Percentiles rank a stretch among this genome's conserved stretches.
phyloP scores from a whole-genome alignment of 495 filamentous ascomycete genomes.

The Penicillium verhagenii region DNA sequence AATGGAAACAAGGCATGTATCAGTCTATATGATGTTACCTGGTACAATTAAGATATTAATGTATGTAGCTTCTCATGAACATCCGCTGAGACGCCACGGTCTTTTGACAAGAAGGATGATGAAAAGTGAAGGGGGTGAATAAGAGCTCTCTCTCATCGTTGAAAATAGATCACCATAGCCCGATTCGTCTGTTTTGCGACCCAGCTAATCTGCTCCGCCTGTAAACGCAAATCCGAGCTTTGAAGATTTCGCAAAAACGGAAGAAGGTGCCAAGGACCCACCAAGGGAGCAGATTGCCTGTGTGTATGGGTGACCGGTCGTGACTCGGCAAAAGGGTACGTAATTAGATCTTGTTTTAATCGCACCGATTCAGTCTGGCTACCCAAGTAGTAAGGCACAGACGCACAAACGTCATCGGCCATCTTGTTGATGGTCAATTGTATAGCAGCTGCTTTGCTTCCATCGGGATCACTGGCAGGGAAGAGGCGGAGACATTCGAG shows the following conservation, averaged over 20 bases:
- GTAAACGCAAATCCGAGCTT: constrained; percentile 19
- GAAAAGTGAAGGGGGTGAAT: neutral
- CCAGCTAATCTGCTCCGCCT: constrained; percentile 30
- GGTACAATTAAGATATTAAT: too few species aligned
- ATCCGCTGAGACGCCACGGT: too few species aligned
- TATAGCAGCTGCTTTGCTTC: neutral
- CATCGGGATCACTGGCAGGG: constrained; percentile 8
- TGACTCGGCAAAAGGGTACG: constrained; percentile 36
- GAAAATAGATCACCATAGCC: constrained; percentile 33
- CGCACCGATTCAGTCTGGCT: constrained; percentile 33
- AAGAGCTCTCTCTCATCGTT: neutral
- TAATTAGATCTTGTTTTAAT: constrained; percentile 29
- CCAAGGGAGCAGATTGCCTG: constrained; percentile 30
- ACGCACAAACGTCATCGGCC: constrained; percentile 40
- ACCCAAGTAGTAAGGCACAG: constrained; percentile 42
- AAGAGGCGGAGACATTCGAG: constrained; percentile 29
- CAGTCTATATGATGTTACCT: too few species aligned
- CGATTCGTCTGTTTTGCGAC: constrained; percentile 32
- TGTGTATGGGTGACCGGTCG: constrained; percentile 28
- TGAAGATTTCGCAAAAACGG: constrained; percentile 24
- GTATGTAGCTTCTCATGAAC: too few species aligned
- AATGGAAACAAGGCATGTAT: too few species aligned
- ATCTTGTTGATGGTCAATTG: constrained; percentile 27
- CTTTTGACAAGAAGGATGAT: neutral
- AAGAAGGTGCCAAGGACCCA: constrained; percentile 41